Evolutionary conservation across 2,329 filamentous ascomycete species (phyloP).

Genomic region (Neofusicoccum umdonicola): DNA sequence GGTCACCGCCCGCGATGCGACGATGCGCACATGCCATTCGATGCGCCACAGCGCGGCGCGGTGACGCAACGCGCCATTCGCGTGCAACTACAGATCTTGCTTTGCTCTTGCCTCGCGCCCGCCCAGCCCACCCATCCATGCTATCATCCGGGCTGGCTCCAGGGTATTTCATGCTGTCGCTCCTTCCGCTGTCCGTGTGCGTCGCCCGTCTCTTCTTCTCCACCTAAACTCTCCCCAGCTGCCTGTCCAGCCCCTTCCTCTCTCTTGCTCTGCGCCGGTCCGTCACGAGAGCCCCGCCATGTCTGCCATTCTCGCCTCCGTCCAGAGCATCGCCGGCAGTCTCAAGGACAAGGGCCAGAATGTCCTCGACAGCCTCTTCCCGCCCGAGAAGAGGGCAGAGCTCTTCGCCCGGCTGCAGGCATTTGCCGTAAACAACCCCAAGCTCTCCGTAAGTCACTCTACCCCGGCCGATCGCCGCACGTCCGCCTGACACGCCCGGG

Average conservation of each 20-base stretch:
- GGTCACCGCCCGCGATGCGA: not conserved
- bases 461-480: not conserved
- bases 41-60: not conserved
- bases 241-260: not conserved
- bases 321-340: conserved; percentile 23
- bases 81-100: conserved; percentile 11
- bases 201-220: not conserved
- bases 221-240: not conserved
- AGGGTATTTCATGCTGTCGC: not conserved
- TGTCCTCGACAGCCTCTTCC: conserved; percentile 54
- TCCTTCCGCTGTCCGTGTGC: not conserved
- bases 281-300: conserved; percentile 21
- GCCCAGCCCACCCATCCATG: not conserved
- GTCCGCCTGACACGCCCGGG: conserved; percentile 14
- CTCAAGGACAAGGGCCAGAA: conserved; percentile 28
- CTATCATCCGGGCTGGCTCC: not conserved
- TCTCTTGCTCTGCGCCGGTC: not conserved
- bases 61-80: conserved; percentile 7
- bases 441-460: conserved; percentile 60
- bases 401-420: conserved; percentile 53
- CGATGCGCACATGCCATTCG: not conserved
- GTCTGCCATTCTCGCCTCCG: conserved; percentile 26
- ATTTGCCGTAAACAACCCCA: conserved; percentile 64
- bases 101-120: not conserved
- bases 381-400: conserved; percentile 59